These are phyloP conservation scores for Beta corolliflora DNA, from an alignment of 179 eudicot genomes.

Conservation along the genomic window DNA sequence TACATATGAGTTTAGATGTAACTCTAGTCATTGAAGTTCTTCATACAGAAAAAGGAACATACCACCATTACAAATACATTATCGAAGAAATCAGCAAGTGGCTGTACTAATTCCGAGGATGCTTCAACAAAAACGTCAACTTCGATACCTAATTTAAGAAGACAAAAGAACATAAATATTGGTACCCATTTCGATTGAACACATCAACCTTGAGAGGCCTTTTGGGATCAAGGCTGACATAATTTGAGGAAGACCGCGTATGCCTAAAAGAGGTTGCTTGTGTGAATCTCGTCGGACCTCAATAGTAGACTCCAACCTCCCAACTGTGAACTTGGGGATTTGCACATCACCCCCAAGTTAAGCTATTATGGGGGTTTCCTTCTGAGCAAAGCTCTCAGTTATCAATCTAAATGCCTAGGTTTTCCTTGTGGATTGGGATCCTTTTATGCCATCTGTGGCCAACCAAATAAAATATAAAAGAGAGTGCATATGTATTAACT, in stretches of 20 bases:
- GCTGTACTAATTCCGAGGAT: conserved; percentile 66
- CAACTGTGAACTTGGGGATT: no score
- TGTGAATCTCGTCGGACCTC: neutral
- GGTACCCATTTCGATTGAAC: neutral
- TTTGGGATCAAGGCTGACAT: neutral
- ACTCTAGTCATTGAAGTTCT: neutral
- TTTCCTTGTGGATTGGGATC: no score
- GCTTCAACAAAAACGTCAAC: conserved; percentile 74
- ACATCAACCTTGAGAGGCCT: neutral
- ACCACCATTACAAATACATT: conserved; percentile 99
- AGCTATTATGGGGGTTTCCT: no score
- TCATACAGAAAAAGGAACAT: conserved; percentile 32
- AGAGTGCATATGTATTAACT: no score
- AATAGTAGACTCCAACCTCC: no score
- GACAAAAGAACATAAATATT: neutral
- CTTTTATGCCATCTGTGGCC: no score
- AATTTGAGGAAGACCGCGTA: neutral
- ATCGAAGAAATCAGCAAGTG: conserved; percentile 87
- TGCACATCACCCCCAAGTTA: no score
- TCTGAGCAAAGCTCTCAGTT: no score
- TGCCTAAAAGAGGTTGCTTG: neutral
- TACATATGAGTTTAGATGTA: neutral
- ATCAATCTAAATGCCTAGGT: no score
- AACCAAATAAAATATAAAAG: no score
- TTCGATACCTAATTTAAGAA: conserved; percentile 60